Percentiles rank a stretch among this genome's conserved stretches.
These are phyloP conservation scores for Fusarium sp. DNA, from an alignment of 2,329 filamentous ascomycete genomes.

Conservation along the genomic window DNA sequence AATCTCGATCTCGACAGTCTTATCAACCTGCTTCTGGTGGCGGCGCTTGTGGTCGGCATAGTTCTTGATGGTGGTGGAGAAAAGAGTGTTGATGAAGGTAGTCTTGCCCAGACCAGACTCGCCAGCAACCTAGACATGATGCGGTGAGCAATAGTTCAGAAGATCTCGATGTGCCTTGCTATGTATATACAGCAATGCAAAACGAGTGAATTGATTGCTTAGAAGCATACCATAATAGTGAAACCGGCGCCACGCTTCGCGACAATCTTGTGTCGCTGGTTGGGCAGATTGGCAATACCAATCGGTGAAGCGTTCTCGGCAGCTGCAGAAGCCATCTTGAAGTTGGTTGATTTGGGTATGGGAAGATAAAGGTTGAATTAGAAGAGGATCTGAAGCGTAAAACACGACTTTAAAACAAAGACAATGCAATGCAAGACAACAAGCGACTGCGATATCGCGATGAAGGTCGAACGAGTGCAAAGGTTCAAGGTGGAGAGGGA, in stretches of 20 bases:
- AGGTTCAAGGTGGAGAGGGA: slow-evolving; percentile 39
- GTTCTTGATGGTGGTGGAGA: slow-evolving; percentile 99
- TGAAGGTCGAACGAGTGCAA: slow-evolving; percentile 43
- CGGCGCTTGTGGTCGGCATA: slow-evolving; percentile 99
- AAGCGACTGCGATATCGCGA: slow-evolving; percentile 38
- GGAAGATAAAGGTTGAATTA: slow-evolving; percentile 12
- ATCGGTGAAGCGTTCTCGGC: slow-evolving; percentile 72
- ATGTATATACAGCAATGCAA: not conserved
- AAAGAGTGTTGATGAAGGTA: slow-evolving; percentile 99
- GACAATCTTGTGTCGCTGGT: slow-evolving; percentile 80
- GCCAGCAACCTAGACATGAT: slow-evolving; percentile 80
- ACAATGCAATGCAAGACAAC: slow-evolving; percentile 29
- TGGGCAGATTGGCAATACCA: slow-evolving; percentile 78
- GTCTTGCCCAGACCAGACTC: slow-evolving; percentile 99
- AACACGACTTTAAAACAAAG: slow-evolving; percentile 30
- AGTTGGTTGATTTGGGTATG: slow-evolving; percentile 15
- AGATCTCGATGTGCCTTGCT: not conserved
- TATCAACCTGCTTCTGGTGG: slow-evolving; percentile 99
- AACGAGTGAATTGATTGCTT: not conserved
- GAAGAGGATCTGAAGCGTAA: slow-evolving; percentile 13
- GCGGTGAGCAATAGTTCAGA: slow-evolving; percentile 17
- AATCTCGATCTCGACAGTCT: slow-evolving; percentile 99
- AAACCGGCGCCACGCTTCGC: slow-evolving; percentile 92
- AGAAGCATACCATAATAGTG: slow-evolving; percentile 88
- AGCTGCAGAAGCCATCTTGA: slow-evolving; percentile 64